These are phyloP conservation scores for Aspergillus neoniger DNA, from an alignment of 2,329 filamentous ascomycete species.

Conservation along the genomic window DNA sequence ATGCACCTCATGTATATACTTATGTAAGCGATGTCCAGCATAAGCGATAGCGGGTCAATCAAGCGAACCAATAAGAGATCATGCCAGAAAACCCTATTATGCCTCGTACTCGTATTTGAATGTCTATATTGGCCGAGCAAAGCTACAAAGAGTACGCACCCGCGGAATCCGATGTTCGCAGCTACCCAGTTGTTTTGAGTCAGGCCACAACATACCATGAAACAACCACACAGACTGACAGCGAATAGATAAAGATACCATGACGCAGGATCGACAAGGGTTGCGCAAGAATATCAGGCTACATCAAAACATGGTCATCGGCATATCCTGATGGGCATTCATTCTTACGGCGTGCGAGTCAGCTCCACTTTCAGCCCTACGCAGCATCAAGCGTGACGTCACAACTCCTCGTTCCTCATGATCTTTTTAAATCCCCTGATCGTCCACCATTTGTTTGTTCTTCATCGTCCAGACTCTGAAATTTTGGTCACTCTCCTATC, in stretches of 20 bases:
- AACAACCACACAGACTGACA: too few species aligned
- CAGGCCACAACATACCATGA: too few species aligned
- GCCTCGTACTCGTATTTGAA: too few species aligned
- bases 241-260: too few species aligned
- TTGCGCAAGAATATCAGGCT: not conserved
- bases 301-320: not conserved
- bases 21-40: too few species aligned
- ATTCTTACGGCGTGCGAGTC: not conserved
- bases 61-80: too few species aligned
- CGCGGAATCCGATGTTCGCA: too few species aligned
- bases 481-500: not conserved
- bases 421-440: constrained; percentile 1
- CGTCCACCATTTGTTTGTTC: not conserved
- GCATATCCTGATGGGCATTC: not conserved
- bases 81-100: too few species aligned
- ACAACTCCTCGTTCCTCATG: not conserved
- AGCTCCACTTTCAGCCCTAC: constrained; percentile 9
- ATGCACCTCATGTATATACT: accelerated
- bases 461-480: not conserved
- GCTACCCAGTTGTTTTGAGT: too few species aligned
- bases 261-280: not conserved
- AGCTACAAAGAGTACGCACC: too few species aligned
- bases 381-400: constrained; percentile 5
- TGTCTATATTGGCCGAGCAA: too few species aligned
- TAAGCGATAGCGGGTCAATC: too few species aligned